Evolutionary conservation across 345 rosid genomes (phyloP), one percentile per base, ranked within the genome.

Genomic region (Gossypium raimondii): DNA sequence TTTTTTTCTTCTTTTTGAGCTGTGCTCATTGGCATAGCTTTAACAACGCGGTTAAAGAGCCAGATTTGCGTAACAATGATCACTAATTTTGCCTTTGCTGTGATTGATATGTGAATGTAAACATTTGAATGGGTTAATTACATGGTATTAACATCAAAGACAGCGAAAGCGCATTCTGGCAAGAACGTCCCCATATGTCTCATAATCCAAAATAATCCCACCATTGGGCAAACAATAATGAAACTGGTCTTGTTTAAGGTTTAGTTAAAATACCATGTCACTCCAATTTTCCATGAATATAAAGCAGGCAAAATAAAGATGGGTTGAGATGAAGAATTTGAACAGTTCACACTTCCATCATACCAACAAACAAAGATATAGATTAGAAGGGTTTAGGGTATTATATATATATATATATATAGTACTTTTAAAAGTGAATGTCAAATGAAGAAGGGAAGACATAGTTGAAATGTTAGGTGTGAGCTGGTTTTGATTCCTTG

Each of bases 401-500:
- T 34, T 29, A 3, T 29, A 29, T 29, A 27, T 27, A 25, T 25
- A 20, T 20, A 25, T 27, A 27, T 29, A 34, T 34, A 34, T 34
- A 34, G 7, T 34, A 34, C 41, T 34, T 34, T 34, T 34, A 34
- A 34, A 34, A 34, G 41, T 6, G 41, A 34, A 34, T 34, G 41
- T 34, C 41, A 34, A 34, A 34, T 34, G 41, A 34, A 34, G 7
- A 34, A 34, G 41, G 7, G 41, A 34, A 34, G 41, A 34, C 16
- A 3, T 16, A 27, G 43, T 25, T 57, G 14, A 58, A 58, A 58
- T 58, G 83, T 75, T 75, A 55, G 74, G 74, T 44, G 67, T 80
- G 80, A 84, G 83, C 85, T 84, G 87, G 78, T 75, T 63, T 84
- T 78, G 81, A 80, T 84, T 80, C 87, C 83, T 63, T 45, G 22